Conservation (phyloP, 1,284 basidiomycete species). For the Schizophyllum amplum region DNA sequence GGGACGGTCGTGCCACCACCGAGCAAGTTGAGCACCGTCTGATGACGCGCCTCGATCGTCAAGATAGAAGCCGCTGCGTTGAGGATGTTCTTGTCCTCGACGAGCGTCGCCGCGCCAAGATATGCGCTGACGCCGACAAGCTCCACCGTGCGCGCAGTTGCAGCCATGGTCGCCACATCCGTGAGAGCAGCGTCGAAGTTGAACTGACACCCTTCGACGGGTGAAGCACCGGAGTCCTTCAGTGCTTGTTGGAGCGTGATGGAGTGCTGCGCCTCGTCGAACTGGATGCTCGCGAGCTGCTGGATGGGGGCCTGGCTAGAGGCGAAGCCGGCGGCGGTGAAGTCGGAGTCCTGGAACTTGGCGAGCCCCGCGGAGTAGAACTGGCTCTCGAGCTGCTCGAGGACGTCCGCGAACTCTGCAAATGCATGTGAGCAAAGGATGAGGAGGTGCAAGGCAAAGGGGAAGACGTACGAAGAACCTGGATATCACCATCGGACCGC, state of each 20-base stretch:
- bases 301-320: slow-evolving; percentile 49
- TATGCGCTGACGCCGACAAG: slow-evolving; percentile 74
- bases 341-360: slow-evolving; percentile 62
- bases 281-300: slow-evolving; percentile 50
- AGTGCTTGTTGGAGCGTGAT: slow-evolving; percentile 47
- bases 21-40: slow-evolving; percentile 68
- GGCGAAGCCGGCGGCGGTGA: slow-evolving; percentile 61
- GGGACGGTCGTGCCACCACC: slow-evolving; percentile 54
- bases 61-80: slow-evolving; percentile 70
- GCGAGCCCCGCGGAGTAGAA: slow-evolving; percentile 65
- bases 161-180: slow-evolving; percentile 65
- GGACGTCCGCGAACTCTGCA: slow-evolving; percentile 65
- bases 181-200: slow-evolving; percentile 58
- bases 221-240: slow-evolving; percentile 41
- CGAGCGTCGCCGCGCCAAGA: slow-evolving; percentile 63
- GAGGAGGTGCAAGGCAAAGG: not conserved
- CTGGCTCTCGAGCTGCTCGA: slow-evolving; percentile 63
- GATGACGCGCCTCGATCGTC: slow-evolving; percentile 78
- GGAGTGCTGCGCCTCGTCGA: slow-evolving; percentile 60
- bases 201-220: slow-evolving; percentile 55
- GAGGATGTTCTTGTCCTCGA: slow-evolving; percentile 57
- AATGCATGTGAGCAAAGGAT: slow-evolving; percentile 1
- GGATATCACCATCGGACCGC: not conserved
- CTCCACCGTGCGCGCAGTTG: slow-evolving; percentile 74
- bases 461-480: not conserved